Evolutionary conservation across 2,329 filamentous ascomycete genomes (phyloP), one percentile per base, ranked within the genome.

Genomic region (Hypoxylon sp.): DNA sequence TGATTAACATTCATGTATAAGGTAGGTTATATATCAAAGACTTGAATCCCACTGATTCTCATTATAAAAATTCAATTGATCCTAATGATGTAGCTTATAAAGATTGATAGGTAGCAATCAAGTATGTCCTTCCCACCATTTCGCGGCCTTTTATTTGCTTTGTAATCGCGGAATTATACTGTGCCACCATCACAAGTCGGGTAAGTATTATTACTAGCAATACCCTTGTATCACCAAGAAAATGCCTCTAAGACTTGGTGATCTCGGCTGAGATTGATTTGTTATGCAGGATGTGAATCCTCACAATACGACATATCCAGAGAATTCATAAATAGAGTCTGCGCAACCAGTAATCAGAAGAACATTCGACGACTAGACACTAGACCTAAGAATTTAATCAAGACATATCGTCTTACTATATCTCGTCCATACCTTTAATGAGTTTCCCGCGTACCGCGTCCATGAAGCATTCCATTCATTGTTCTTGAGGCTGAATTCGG

Each of bases 261-360:
- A 71, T 69, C 63, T 60, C 53, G 60, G 55, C 63, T 69, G 60
- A 67, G 63, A 67, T 69, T 67, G 53, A 55, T 57, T 61, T 44
- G 37, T 69, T 64, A 67, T 67, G 68, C 66, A 65, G 58, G 22
- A 42, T 52, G 11, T 35, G 50, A 68, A 68, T 70, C 62, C 68
- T 68, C 65, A 61, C 35, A 50, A 59, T 63, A 53, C 51, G 26
- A 70, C 66, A 5, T 2, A 37, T 17, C 50, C 52, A 53, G 37
- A 22, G 19, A 39, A n/a, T 52, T 57, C 19, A 63, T 59, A 56
- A 55, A 24, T 39, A 33, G 37, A 35, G 22, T 5, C n/a, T 50
- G 24, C 31, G 26, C 19, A 37, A n/a, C 29, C n/a, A 33, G 13
- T n/a, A 31, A 54, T 42, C 44, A 17, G n/a, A 19, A 26, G 37